These are phyloP conservation scores for Mortierella sp. DNA, from an alignment of 371 early-diverging fungal species.

Conservation along the genomic window DNA sequence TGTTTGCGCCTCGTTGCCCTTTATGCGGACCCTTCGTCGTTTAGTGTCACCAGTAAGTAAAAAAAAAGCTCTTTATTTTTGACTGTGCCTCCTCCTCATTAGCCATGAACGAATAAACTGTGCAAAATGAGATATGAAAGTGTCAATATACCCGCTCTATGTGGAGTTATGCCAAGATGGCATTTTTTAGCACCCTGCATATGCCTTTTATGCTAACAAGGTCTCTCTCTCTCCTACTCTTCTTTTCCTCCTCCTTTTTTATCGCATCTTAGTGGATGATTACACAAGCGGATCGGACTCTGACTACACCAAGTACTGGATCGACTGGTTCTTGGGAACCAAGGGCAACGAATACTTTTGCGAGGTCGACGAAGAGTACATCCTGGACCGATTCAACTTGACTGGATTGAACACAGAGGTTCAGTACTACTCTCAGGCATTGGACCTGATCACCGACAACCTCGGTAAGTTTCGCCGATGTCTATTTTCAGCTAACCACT, in stretches of 20 bases:
- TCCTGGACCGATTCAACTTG: conserved; percentile 96
- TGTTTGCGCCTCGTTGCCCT: no score
- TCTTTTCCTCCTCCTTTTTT: not conserved
- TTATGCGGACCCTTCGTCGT: not conserved
- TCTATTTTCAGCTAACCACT: no score
- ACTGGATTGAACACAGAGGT: conserved; percentile 91
- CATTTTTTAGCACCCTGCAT: not conserved
- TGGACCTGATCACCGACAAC: conserved; percentile 94
- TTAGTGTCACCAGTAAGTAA: not conserved
- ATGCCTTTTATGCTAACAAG: not conserved
- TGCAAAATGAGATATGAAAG: not conserved
- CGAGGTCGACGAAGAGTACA: conserved; percentile 96
- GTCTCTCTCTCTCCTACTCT: no score
- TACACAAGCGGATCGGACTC: conserved; percentile 76
- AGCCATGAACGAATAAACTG: not conserved
- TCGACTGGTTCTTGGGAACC: conserved; percentile 83
- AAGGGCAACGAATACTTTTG: conserved; percentile 95
- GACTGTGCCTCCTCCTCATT: not conserved
- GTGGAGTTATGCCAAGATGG: not conserved
- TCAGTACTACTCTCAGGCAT: conserved; percentile 81
- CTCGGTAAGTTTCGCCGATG: conserved; percentile 59
- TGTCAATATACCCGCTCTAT: not conserved
- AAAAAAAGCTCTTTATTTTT: not conserved
- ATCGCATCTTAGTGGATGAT: conserved; percentile 64
- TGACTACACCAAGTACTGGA: conserved; percentile 84